Base-by-base conservation (phyloP, 352 stramenopile genomes). In the Pythium aquatile region DNA sequence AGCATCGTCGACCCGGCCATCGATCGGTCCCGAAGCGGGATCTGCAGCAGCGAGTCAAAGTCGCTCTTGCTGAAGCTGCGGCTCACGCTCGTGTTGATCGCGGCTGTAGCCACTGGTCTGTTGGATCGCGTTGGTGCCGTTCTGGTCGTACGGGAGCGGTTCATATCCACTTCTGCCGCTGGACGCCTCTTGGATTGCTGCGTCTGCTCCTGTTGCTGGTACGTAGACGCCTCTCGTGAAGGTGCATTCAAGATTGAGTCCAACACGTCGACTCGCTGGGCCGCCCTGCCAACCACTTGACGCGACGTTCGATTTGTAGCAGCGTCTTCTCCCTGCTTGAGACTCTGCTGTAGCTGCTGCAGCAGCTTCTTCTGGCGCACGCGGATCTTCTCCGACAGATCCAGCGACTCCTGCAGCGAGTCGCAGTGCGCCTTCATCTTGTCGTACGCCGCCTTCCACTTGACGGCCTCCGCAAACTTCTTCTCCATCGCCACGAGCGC, bases 321-420 rank as follows among this genome's bases (percentile, higher is more conserved):
- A 3, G 56, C 53, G 24, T 44, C 39, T 35, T 66, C 58, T 7
- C 55, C 48, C 5, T 58, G 29, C 20, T 66, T 64, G 35, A 59
- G n/a, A 11, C 39, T 75, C 16, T 78, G 48, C 61, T 91, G 83
- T 1, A 90, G 66, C 49, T 94, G 78, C 26, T 90, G 78, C 4
- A 95, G 58, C 17, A 93, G 55, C 55, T 85, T 89, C 72, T 95
- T 95, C 58, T 95, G 85, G 0, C 82, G 67, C 8, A 83, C 56
- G 40, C 87, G 74, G 63, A 94, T 93, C 37, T 78, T 88, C 58
- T 95, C 85, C 0, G 85, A 94, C 37, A 95, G 68, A 16, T 93
- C 80, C 7, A 95, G 68, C 8, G 84, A 93, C 44, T 95, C 73
- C 51, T 93, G 83, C 28, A 95, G 67, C 28, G 80, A 88, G 28